Percentiles rank a stretch among this genome's conserved stretches.
Conservation (phyloP, 352 stramenopile genomes). For the Pythium sukuiense region DNA sequence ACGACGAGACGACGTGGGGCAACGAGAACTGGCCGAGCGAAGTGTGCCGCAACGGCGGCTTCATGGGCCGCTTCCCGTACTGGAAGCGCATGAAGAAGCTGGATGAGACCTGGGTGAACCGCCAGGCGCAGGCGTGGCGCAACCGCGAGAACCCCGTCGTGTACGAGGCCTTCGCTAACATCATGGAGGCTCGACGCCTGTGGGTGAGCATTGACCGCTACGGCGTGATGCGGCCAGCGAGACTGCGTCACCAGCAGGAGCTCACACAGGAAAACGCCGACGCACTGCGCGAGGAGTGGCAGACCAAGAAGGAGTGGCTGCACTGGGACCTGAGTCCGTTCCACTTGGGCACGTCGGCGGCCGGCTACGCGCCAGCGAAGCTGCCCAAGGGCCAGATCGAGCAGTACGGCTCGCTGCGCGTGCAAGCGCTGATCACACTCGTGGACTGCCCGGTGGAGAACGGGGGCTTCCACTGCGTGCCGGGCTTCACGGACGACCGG, state of each 20-base stretch:
- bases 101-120: conserved; percentile 40
- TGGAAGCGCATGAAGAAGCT: conserved; percentile 62
- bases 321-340: conserved; percentile 57
- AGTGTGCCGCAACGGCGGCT: conserved; percentile 48
- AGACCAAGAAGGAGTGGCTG: conserved; percentile 55
- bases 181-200: conserved; percentile 34
- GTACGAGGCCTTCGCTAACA: conserved; percentile 36
- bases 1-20: conserved; percentile 41
- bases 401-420: conserved; percentile 43
- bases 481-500: conserved; percentile 41
- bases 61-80: conserved; percentile 50
- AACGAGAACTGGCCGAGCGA: conserved; percentile 49
- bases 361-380: conserved; percentile 34
- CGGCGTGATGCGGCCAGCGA: conserved; percentile 42
- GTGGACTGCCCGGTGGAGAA: conserved; percentile 44
- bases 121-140: conserved; percentile 43
- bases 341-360: conserved; percentile 46
- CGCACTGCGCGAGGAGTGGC: conserved; percentile 34
- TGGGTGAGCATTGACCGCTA: conserved; percentile 58
- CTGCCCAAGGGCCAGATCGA: conserved; percentile 18
- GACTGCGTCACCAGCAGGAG: conserved; percentile 31
- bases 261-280: conserved; percentile 32
- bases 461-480: conserved; percentile 52
- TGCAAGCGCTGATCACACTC: conserved; percentile 44
- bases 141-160: conserved; percentile 45